Evolutionary conservation across 2,329 filamentous ascomycete species (phyloP), one percentile per base, ranked within the genome.

Genomic region (Neofusicoccum sp.): DNA sequence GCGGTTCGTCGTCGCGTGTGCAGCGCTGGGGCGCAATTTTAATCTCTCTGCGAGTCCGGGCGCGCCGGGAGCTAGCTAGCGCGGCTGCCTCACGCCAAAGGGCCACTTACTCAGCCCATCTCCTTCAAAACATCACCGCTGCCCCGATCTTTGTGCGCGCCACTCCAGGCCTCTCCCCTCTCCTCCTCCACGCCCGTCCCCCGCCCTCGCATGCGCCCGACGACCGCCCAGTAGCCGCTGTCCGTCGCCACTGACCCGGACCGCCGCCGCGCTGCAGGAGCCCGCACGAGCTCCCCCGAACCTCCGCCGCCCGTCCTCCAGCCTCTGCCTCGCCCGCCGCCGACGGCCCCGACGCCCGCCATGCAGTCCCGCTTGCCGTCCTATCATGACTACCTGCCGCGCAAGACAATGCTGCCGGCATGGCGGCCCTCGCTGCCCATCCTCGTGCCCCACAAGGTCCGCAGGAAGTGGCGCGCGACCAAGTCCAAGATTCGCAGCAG

Each of bases 401-500:
- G 51, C 41, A 61, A 57, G 51, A 41, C 48, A 43, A 61, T 56
- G 31, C 33, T 61, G 4, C 59, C 59, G 11, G 59, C 59, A 12
- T 61, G 59, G 59, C 47, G 58, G 47, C 59, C 59, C 26, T 56
- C 59, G 49, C 41, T 61, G 49, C 59, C 59, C 34, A 20, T 57
- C 20, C 77, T 83, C 64, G 78, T 89, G 49, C 86, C 87, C 51
- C 85, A 88, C 74, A 81, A 86, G 65, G 79, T 89, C 71, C 85
- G 87, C 67, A 79, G 88, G 69, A 86, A 84, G 75, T 80, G 89
- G 73, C 82, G 88, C 62, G 77, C 77, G 44, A 80, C 79, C 60
- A 73, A 74, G 64, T 89, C 87, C 62, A 88, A 87, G 70, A 81
- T 90, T 69, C 86, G 86, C 66, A 86, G 85, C 69, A 79, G 86